Conservation (phyloP, 1,284 basidiomycete genomes). For the Caloboletus firmus region DNA sequence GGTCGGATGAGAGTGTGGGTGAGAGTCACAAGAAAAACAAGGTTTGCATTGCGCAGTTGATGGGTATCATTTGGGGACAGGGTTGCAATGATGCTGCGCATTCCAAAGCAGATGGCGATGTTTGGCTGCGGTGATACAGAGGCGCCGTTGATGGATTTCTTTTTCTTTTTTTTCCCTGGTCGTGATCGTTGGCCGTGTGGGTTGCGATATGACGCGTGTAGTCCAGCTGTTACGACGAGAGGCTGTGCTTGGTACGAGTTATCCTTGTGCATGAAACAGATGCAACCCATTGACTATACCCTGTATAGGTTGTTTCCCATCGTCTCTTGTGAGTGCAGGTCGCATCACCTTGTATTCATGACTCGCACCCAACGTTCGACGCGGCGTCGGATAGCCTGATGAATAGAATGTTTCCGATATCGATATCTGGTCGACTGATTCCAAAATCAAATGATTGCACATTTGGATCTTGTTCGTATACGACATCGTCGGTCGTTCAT, state of each 20-base stretch:
- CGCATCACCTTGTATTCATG: not conserved
- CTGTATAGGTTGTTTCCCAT: constrained; percentile 8
- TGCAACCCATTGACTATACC: constrained; percentile 9
- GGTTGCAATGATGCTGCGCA: constrained; percentile 3
- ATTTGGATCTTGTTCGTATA: not conserved
- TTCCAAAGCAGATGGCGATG: constrained; percentile 7
- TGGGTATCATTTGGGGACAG: constrained; percentile 12
- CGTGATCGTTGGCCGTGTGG: constrained; percentile 1
- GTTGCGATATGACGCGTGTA: not conserved
- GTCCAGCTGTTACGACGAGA: not conserved
- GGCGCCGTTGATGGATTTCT: constrained; percentile 11
- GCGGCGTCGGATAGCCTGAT: constrained; percentile 5
- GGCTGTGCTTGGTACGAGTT: constrained; percentile 17
- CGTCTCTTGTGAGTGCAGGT: not conserved
- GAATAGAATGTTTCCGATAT: constrained; percentile 5
- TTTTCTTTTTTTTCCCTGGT: constrained; percentile 3
- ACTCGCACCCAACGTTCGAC: not conserved
- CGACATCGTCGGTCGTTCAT: constrained; percentile 1
- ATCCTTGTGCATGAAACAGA: not conserved
- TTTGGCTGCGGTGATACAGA: constrained; percentile 6
- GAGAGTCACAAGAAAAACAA: not conserved
- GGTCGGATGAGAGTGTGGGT: not conserved
- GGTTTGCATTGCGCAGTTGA: constrained; percentile 1
- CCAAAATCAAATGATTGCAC: constrained; percentile 5
- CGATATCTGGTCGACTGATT: constrained; percentile 2